Conservation (phyloP, 805 yeast genomes). For the Saccharomycopsis amapae region DNA sequence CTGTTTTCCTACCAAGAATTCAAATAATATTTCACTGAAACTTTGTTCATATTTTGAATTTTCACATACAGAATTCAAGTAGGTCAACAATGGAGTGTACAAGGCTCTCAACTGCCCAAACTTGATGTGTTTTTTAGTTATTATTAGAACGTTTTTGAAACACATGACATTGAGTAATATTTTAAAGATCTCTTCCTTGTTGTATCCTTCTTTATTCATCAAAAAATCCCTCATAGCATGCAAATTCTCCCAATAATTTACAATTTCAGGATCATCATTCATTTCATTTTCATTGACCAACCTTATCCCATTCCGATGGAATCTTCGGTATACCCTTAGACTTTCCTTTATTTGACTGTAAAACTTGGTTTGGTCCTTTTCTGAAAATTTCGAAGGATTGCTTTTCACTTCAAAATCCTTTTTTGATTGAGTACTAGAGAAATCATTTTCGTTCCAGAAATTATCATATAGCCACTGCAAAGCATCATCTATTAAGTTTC, state of each 20-base stretch:
- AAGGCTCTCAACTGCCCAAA: slow-evolving; percentile 12
- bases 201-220: slow-evolving; percentile 24
- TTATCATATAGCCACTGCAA: slow-evolving; percentile 65
- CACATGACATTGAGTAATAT: slow-evolving; percentile 28
- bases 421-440: not conserved
- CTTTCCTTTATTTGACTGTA: slow-evolving; percentile 28
- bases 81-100: slow-evolving; percentile 14
- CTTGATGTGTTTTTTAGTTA: slow-evolving; percentile 8
- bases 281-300: slow-evolving; percentile 37
- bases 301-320: slow-evolving; percentile 40
- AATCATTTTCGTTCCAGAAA: slow-evolving; percentile 51
- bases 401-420: not conserved
- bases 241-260: slow-evolving; percentile 33
- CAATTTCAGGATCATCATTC: slow-evolving; percentile 31
- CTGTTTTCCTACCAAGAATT: slow-evolving; percentile 3
- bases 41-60: not conserved
- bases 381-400: not conserved
- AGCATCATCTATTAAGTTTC: slow-evolving; percentile 53
- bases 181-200: slow-evolving; percentile 20
- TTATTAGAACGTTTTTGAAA: slow-evolving; percentile 30
- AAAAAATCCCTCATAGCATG: slow-evolving; percentile 4
- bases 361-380: not conserved
- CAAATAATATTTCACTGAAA: slow-evolving; percentile 2
- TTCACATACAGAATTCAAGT: not conserved
- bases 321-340: slow-evolving; percentile 42